Percentiles rank a stretch among this genome's conserved stretches.
phyloP scores from a whole-genome alignment of 257 asterid genomes.

The Rubia yunnanensis region DNA sequence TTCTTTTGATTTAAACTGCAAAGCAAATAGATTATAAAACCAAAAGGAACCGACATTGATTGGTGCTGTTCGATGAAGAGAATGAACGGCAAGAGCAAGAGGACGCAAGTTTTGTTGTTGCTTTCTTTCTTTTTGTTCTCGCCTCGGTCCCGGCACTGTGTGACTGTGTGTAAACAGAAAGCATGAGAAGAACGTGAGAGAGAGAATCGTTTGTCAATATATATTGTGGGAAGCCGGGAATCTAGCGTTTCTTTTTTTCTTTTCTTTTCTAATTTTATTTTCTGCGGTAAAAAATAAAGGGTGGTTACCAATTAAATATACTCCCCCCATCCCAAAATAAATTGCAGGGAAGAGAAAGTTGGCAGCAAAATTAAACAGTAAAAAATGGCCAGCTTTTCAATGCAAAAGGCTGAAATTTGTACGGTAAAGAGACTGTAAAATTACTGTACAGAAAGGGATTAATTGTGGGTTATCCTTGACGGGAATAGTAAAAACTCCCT shows the following conservation, averaged over 20 bases:
- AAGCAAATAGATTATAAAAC: constrained; percentile 21
- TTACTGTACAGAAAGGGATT: too few species aligned
- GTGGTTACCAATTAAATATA: too few species aligned
- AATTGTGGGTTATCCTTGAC: too few species aligned
- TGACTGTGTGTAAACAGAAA: constrained; percentile 5
- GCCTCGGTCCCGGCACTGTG: constrained; percentile 17
- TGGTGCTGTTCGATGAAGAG: constrained; percentile 13
- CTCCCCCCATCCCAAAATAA: too few species aligned
- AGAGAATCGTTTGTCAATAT: not conserved
- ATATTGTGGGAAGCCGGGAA: not conserved
- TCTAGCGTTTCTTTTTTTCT: constrained; percentile 1
- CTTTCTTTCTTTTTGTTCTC: constrained; percentile 17
- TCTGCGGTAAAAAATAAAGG: not conserved
- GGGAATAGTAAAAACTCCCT: too few species aligned
- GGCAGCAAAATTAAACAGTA: too few species aligned
- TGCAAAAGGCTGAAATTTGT: too few species aligned
- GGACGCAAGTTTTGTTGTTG: constrained; percentile 16
- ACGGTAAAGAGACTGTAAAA: too few species aligned
- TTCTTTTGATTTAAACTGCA: not conserved
- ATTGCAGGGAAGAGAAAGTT: too few species aligned
- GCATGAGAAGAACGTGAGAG: constrained; percentile 4
- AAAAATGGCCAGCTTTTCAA: too few species aligned
- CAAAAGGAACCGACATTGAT: constrained; percentile 42
- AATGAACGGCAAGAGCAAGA: not conserved
- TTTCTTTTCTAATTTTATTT: not conserved